Evolutionary conservation across 352 stramenopile genomes (phyloP).

Genomic region (Pythium myriotylum): DNA sequence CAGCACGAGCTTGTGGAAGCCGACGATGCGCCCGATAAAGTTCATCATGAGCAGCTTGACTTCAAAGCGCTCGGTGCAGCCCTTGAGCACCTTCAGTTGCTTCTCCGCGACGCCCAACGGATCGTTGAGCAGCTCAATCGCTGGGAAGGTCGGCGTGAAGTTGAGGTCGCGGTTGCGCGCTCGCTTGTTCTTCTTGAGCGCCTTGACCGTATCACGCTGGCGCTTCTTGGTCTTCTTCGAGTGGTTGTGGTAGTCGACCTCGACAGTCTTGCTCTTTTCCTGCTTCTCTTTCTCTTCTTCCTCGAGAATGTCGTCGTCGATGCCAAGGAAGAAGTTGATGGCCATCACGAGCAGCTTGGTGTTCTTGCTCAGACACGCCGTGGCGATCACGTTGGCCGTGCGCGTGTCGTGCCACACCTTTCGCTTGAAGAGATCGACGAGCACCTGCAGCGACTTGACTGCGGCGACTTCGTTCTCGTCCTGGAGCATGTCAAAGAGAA

Average conservation of each 20-base stretch:
- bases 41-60: slow-evolving; percentile 99
- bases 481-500: slow-evolving; percentile 94
- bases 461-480: slow-evolving; percentile 86
- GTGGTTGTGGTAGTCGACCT: slow-evolving; percentile 94
- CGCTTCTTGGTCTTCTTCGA: slow-evolving; percentile 97
- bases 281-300: slow-evolving; percentile 94
- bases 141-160: slow-evolving; percentile 91
- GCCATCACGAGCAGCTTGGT: slow-evolving; percentile 89
- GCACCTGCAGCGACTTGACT: slow-evolving; percentile 91
- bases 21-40: slow-evolving; percentile 96
- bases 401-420: slow-evolving; percentile 97
- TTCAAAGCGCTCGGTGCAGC: slow-evolving; percentile 91
- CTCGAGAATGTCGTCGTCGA: slow-evolving; percentile 97
- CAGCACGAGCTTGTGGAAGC: slow-evolving; percentile 98
- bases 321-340: slow-evolving; percentile 98
- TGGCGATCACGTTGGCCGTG: slow-evolving; percentile 97
- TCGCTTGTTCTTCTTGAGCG: slow-evolving; percentile 91
- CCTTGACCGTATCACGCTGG: slow-evolving; percentile 79
- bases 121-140: slow-evolving; percentile 98
- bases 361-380: slow-evolving; percentile 88
- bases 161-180: slow-evolving; percentile 76
- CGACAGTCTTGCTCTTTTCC: slow-evolving; percentile 77
- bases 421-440: slow-evolving; percentile 96
- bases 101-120: slow-evolving; percentile 94
- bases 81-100: slow-evolving; percentile 92